Conservation (phyloP, 352 stramenopile species). For the Elongisporangium senticosum region DNA sequence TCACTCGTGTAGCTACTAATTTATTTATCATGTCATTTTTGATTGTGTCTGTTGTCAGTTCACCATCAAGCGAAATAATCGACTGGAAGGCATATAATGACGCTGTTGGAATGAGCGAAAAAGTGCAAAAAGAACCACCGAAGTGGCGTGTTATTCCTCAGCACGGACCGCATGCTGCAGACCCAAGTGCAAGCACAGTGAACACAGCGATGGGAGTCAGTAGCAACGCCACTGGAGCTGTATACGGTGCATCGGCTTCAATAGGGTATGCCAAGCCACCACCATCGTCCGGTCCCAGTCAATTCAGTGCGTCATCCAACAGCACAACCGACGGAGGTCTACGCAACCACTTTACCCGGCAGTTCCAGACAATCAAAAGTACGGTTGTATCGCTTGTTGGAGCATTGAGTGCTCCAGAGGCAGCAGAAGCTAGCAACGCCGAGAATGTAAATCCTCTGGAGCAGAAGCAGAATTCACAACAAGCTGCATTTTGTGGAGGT, state of each 20-base stretch:
- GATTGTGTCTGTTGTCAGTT: conserved; percentile 15
- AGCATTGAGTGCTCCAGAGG: conserved; percentile 16
- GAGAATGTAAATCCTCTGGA: not conserved
- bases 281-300: conserved; percentile 8
- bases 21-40: not conserved
- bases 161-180: conserved; percentile 51
- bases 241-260: not conserved
- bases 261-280: conserved; percentile 17
- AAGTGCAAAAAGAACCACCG: conserved; percentile 42
- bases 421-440: conserved; percentile 1
- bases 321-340: conserved; percentile 14
- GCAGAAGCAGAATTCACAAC: conserved; percentile 2
- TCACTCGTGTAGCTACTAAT: not conserved
- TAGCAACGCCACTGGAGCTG: not conserved
- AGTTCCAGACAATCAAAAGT: conserved; percentile 43
- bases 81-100: conserved; percentile 87
- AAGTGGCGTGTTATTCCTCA: conserved; percentile 82
- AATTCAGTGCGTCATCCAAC: not conserved
- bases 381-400: conserved; percentile 42
- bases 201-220: conserved; percentile 1
- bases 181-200: conserved; percentile 14
- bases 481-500: not conserved
- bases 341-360: conserved; percentile 29
- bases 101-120: conserved; percentile 32
- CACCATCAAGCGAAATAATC: conserved; percentile 70